Conservation (phyloP, 345 rosid genomes). For the Excoecaria cochinchinensis region DNA sequence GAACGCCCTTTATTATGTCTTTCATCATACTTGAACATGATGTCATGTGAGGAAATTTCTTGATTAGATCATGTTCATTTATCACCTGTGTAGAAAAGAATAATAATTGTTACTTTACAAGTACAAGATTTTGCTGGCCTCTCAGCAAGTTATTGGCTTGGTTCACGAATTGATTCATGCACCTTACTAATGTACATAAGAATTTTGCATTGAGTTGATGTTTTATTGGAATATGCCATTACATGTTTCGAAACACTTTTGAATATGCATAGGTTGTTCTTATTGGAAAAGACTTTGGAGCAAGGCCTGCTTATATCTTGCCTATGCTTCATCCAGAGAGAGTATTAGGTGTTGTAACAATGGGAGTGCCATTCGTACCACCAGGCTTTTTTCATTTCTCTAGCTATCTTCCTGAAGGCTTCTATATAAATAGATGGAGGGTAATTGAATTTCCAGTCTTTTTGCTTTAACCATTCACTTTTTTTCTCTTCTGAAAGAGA, state of each 20-base stretch:
- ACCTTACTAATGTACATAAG: background rate
- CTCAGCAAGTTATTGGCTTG: too few relatives aligned
- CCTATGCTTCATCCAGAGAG: conserved; percentile 47
- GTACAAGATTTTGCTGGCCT: too few relatives aligned
- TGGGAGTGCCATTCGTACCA: conserved; percentile 47
- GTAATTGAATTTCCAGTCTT: conserved; percentile 21
- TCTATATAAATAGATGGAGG: conserved; percentile 49
- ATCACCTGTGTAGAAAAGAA: too few relatives aligned
- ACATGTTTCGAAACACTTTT: too few relatives aligned
- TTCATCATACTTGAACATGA: too few relatives aligned
- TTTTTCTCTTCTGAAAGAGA: too few relatives aligned
- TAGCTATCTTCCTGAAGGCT: conserved; percentile 53
- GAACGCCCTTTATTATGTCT: too few relatives aligned
- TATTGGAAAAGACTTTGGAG: conserved; percentile 55
- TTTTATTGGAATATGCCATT: background rate
- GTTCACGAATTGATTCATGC: background rate
- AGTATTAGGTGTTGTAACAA: conserved; percentile 42
- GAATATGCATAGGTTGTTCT: conserved; percentile 43
- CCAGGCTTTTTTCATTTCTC: conserved; percentile 20
- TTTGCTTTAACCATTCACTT: background rate
- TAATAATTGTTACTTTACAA: too few relatives aligned
- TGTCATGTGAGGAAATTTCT: too few relatives aligned
- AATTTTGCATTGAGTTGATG: background rate
- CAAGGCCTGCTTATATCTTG: conserved; percentile 38
- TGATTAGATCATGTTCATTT: too few relatives aligned